phyloP scores from a whole-genome alignment of 345 rosid genomes.

The Aquilaria malaccensis region DNA sequence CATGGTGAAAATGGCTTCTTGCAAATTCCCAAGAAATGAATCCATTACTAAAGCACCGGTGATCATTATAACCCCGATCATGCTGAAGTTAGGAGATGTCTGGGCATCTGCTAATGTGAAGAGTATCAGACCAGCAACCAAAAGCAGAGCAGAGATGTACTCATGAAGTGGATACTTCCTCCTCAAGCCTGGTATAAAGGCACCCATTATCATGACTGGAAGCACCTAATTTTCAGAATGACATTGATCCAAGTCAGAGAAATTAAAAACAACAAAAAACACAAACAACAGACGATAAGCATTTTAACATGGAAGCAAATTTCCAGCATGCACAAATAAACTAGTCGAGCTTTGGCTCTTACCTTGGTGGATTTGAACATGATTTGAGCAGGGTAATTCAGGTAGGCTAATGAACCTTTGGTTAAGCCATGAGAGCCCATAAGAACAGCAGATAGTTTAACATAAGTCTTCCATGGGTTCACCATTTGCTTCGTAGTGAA shows the following conservation, averaged over 20 bases:
- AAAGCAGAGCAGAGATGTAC: constrained; percentile 69
- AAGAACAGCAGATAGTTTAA: constrained; percentile 68
- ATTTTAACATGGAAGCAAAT: neutral
- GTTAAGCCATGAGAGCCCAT: constrained; percentile 92
- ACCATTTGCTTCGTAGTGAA: constrained; percentile 80
- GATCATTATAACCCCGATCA: constrained; percentile 69
- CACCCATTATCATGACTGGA: constrained; percentile 89
- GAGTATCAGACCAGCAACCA: constrained; percentile 63
- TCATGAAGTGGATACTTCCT: constrained; percentile 71
- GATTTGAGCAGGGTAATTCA: constrained; percentile 86
- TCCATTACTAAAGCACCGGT: constrained; percentile 75
- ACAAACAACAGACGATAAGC: neutral
- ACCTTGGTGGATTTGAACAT: constrained; percentile 97
- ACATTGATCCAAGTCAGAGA: neutral
- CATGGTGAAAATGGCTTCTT: constrained; percentile 86
- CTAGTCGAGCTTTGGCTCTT: neutral
- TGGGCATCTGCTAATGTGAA: constrained; percentile 87
- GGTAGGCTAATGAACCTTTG: constrained; percentile 80
- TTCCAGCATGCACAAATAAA: neutral
- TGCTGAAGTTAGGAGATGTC: constrained; percentile 70
- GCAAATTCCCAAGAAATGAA: constrained; percentile 82
- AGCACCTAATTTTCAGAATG: constrained; percentile 38
- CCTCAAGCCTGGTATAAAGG: constrained; percentile 78
- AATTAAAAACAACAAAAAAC: neutral
- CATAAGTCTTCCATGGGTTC: constrained; percentile 82